These are phyloP conservation scores for Volvox carteri DNA, from an alignment of 163 green algal genomes.

Conservation along the genomic window DNA sequence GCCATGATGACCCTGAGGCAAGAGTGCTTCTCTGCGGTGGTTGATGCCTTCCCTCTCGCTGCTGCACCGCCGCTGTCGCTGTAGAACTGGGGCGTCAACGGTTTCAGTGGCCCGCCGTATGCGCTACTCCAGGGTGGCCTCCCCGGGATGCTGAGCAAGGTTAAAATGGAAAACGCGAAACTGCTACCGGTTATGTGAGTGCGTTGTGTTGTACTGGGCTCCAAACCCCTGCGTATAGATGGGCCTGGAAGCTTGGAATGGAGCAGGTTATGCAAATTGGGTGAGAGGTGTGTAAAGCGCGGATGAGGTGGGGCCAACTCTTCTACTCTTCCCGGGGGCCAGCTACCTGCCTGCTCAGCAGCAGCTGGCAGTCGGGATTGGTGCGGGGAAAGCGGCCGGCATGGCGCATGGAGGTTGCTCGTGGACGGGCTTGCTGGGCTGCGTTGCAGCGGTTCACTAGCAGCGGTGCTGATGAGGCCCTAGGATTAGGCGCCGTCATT, in stretches of 20 bases:
- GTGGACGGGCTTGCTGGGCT: too few relatives aligned
- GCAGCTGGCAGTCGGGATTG: neutral
- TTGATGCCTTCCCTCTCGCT: too few relatives aligned
- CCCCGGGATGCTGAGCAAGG: neutral
- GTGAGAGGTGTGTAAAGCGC: neutral
- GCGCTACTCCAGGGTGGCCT: constrained; percentile 44
- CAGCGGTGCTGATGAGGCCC: too few relatives aligned
- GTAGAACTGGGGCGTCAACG: constrained; percentile 42
- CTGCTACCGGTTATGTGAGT: constrained; percentile 19
- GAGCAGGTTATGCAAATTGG: neutral
- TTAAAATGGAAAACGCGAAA: constrained; percentile 6
- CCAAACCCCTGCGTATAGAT: neutral
- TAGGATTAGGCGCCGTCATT: too few relatives aligned
- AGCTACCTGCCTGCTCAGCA: neutral
- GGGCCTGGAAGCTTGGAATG: neutral
- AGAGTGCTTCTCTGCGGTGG: too few relatives aligned
- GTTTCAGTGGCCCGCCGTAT: constrained; percentile 49
- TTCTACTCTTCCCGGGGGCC: neutral
- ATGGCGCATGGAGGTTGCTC: too few relatives aligned
- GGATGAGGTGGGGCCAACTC: neutral
- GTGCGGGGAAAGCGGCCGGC: too few relatives aligned
- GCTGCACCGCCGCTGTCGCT: neutral
- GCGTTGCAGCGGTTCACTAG: too few relatives aligned
- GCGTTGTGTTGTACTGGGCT: neutral
- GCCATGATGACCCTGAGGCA: too few relatives aligned